A percentile compares a stretch with the other conserved stretches of the same genome.
Conservation (phyloP, 2,329 filamentous ascomycete genomes). For the Catunica adiposa region DNA sequence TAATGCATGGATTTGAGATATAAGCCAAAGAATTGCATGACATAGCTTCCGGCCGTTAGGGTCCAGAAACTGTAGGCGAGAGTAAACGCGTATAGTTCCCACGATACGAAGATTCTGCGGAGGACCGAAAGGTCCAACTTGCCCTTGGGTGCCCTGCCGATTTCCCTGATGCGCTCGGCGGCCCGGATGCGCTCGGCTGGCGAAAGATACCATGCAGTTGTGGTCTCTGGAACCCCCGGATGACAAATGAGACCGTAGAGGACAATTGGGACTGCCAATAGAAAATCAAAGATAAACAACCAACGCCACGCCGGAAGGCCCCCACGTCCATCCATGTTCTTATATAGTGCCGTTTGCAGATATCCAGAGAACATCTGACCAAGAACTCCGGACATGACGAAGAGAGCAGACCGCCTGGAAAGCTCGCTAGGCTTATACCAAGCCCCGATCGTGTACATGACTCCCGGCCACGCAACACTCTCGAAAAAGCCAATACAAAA, state of each 20-base stretch:
- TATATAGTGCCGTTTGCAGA: slow-evolving; percentile 19
- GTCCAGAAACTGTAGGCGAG: slow-evolving; percentile 25
- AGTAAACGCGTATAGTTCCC: slow-evolving; percentile 29
- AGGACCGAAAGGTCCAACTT: slow-evolving; percentile 24
- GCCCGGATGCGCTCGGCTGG: slow-evolving; percentile 46
- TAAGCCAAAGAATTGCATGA: slow-evolving; percentile 26
- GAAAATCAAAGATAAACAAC: slow-evolving; percentile 21
- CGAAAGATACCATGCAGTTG: slow-evolving; percentile 27
- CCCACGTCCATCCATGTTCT: slow-evolving; percentile 21
- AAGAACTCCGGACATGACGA: slow-evolving; percentile 40
- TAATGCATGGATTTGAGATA: slow-evolving; percentile 25
- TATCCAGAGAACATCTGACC: slow-evolving; percentile 25
- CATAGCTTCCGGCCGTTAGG: slow-evolving; percentile 24
- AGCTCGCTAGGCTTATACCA: slow-evolving; percentile 45
- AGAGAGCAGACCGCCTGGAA: slow-evolving; percentile 38
- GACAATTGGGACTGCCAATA: slow-evolving; percentile 11
- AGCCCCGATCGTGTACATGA: slow-evolving; percentile 36
- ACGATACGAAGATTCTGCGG: slow-evolving; percentile 24
- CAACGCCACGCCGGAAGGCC: slow-evolving; percentile 23
- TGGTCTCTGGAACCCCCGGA: slow-evolving; percentile 29
- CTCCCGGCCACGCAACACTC: slow-evolving; percentile 37
- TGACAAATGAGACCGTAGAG: slow-evolving; percentile 19
- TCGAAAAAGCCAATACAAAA: slow-evolving; percentile 40
- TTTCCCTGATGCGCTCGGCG: slow-evolving; percentile 49
- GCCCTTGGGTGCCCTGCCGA: slow-evolving; percentile 24